Base-by-base conservation (phyloP, 2,329 filamentous ascomycete species). In the Fusarium paranaense region DNA sequence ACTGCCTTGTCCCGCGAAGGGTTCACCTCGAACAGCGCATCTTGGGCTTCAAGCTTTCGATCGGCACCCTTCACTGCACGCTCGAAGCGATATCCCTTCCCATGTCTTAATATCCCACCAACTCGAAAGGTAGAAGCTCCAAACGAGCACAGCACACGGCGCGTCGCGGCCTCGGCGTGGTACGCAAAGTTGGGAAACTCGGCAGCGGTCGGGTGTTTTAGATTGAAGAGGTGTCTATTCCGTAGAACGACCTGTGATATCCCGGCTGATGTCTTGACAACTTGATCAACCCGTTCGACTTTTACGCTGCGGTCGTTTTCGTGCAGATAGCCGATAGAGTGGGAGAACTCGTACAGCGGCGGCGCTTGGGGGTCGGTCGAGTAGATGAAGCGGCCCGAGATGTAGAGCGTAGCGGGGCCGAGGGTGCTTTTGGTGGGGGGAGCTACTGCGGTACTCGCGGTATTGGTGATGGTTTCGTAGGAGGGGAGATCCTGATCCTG, bases 281-380 rank as follows among this genome's bases (percentile, higher is more conserved):
- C 65, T 62, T 78, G 70, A 62, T 83, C 80, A n/a, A 84, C 69
- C 9, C 81, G 78, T 58, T 80, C 74, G 38, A 84, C 65, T 50
- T 73, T 72, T 7, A 84, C 78, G 45, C 62, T 79, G 18, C 78
- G 78, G 61, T 82, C 79, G 16, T 76, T 74, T 40, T 83, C 80
- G 35, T 76, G 75, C 11, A 84, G 75, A 47, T 80, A 81, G 35
- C 72, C 79, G 14, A 83, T 75, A 7, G 78, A 78, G 64, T 83
- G 81, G 1, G 82, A 83, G 64, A 83, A 79, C 45, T 84, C 82
- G 69, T 83, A 84, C 14, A 82, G 73, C 1, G 82, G 80, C 35
- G 79, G 77, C 18, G 78, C 74, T 22, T 76, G 64, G 4, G 77
- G 69, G 20, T 80, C 75, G 47, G 72, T 71, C 1, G 80, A 79